A percentile compares a stretch with the other conserved stretches of the same genome.
Evolutionary conservation across 768 basidiomycete genomes (phyloP).

Genomic region (Tephrocybe sp.): DNA sequence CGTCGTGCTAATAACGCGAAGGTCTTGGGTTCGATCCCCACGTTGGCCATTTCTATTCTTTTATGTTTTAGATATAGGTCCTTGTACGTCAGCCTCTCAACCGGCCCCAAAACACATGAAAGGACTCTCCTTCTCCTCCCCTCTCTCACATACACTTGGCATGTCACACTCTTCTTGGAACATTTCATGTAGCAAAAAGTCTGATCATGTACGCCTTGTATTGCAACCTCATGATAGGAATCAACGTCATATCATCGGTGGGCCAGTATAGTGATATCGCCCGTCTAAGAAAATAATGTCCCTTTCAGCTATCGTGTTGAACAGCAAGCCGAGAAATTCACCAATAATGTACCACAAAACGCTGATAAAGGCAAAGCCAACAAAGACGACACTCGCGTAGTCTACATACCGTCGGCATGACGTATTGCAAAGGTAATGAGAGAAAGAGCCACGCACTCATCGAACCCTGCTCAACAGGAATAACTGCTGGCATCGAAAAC

Average conservation of each 20-base stretch:
- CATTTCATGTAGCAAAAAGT: no score
- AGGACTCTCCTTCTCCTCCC: no score
- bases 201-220: no score
- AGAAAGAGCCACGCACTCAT: constrained; percentile 37
- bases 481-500: constrained; percentile 65
- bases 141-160: no score
- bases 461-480: constrained; percentile 48
- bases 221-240: no score
- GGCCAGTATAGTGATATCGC: constrained; percentile 38
- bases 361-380: constrained; percentile 59
- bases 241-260: constrained; percentile 21
- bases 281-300: constrained; percentile 29
- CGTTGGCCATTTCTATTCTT: constrained; percentile 38
- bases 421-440: neutral
- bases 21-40: constrained; percentile 70
- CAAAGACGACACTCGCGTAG: constrained; percentile 68
- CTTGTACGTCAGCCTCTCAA: no score
- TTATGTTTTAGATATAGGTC: no score
- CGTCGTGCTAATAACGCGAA: constrained; percentile 79
- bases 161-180: no score
- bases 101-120: no score
- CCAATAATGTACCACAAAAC: constrained; percentile 58
- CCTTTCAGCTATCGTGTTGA: neutral
- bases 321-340: constrained; percentile 27
- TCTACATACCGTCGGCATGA: constrained; percentile 32